phyloP scores from a whole-genome alignment of 495 filamentous ascomycete species.

The Friedmanniomyces simplex region DNA sequence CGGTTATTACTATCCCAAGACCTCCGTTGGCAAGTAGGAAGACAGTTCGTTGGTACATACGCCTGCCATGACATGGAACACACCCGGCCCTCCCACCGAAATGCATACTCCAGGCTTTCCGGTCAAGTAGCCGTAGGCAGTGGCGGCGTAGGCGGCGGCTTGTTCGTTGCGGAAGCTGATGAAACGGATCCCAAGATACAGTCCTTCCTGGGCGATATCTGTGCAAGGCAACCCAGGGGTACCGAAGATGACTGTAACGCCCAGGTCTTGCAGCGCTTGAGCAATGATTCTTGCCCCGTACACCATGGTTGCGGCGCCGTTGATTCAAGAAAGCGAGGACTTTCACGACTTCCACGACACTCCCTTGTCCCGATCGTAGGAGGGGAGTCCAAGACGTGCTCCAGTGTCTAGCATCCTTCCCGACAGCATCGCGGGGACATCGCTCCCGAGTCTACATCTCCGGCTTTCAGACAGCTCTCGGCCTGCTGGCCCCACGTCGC shows the following conservation, averaged over 20 bases:
- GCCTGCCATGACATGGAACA: conserved; percentile 53
- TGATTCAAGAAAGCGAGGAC: too few relatives aligned
- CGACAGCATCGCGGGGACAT: too few relatives aligned
- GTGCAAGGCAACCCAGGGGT: conserved; percentile 57
- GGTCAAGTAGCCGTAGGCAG: conserved; percentile 55
- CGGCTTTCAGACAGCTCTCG: neutral
- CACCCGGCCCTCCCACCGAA: conserved; percentile 56
- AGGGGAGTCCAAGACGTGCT: too few relatives aligned
- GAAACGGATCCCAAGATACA: conserved; percentile 53
- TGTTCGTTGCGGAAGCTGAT: conserved; percentile 59
- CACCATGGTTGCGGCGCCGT: conserved; percentile 11
- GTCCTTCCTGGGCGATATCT: conserved; percentile 53
- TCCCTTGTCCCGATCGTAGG: too few relatives aligned
- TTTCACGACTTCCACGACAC: too few relatives aligned
- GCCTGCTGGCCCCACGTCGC: neutral
- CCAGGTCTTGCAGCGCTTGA: conserved; percentile 43
- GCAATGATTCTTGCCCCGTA: conserved; percentile 50
- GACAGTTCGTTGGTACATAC: conserved; percentile 27
- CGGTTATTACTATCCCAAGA: neutral
- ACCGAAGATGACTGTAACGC: conserved; percentile 52
- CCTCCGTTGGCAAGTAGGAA: too few relatives aligned
- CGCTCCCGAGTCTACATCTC: too few relatives aligned
- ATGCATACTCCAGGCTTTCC: conserved; percentile 52
- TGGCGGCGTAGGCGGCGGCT: conserved; percentile 35
- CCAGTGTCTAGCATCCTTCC: too few relatives aligned